These are phyloP conservation scores for Eutypella sp. DNA, from an alignment of 2,329 filamentous ascomycete genomes.

Conservation along the genomic window DNA sequence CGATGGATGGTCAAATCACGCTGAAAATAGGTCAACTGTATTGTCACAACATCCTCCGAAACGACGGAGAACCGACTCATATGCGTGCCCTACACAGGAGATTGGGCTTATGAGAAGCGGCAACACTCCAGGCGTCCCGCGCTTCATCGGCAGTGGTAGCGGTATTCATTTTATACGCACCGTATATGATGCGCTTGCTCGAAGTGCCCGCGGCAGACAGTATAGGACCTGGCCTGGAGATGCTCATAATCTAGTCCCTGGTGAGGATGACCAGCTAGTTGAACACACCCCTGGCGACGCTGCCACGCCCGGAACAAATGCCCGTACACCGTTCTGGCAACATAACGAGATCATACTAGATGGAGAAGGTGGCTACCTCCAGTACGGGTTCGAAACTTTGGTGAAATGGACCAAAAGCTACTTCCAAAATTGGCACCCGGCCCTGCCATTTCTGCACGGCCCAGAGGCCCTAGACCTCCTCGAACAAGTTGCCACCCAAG, in stretches of 20 bases:
- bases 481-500: constrained; percentile 34
- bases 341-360: constrained; percentile 27
- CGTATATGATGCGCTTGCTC: constrained; percentile 45
- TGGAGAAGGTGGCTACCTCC: not conserved
- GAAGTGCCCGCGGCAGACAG: too few relatives aligned
- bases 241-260: constrained; percentile 43
- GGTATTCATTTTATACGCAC: constrained; percentile 55
- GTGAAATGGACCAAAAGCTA: constrained; percentile 47
- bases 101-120: constrained; percentile 46
- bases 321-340: constrained; percentile 28
- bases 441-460: constrained; percentile 52
- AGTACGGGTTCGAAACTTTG: constrained; percentile 41
- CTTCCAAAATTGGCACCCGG: constrained; percentile 54
- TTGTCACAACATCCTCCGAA: not conserved
- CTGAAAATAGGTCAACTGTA: not conserved
- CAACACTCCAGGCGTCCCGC: constrained; percentile 40
- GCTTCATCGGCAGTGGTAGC: constrained; percentile 53
- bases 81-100: constrained; percentile 1
- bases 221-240: constrained; percentile 21
- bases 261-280: constrained; percentile 50
- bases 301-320: constrained; percentile 16
- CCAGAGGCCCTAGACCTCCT: constrained; percentile 44
- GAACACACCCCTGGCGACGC: constrained; percentile 5
- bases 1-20: constrained; percentile 1
- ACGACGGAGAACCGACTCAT: constrained; percentile 1